Conservation (phyloP, 768 basidiomycete species). For the Naganishia friedmannii region DNA sequence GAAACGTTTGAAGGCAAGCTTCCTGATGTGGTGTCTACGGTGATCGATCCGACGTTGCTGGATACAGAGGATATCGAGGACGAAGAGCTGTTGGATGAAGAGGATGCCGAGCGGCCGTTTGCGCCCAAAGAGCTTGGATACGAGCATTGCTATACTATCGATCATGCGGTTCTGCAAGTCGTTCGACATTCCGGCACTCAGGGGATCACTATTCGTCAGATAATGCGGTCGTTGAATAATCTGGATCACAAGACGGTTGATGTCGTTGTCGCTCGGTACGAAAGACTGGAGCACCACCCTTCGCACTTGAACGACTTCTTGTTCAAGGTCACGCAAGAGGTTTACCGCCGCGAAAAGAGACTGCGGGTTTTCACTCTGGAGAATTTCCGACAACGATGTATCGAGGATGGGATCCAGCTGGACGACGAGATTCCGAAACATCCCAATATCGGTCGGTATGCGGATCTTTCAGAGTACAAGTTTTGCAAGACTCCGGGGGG, state of each 20-base stretch:
- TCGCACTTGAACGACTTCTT: slow-evolving; percentile 69
- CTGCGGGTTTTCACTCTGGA: slow-evolving; percentile 76
- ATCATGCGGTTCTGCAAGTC: slow-evolving; percentile 14
- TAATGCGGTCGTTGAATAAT: slow-evolving; percentile 16
- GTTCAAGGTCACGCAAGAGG: slow-evolving; percentile 73
- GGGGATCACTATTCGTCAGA: slow-evolving; percentile 16
- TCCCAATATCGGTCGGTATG: slow-evolving; percentile 36
- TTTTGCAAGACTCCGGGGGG: slow-evolving; percentile 29
- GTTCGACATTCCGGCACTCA: slow-evolving; percentile 17
- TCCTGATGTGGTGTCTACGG: neutral
- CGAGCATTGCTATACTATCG: slow-evolving; percentile 15
- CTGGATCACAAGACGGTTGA: slow-evolving; percentile 79
- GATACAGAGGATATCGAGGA: slow-evolving; percentile 7
- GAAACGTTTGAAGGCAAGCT: slow-evolving; percentile 24
- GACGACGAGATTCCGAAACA: slow-evolving; percentile 23
- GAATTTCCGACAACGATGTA: slow-evolving; percentile 65
- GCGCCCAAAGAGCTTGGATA: slow-evolving; percentile 10
- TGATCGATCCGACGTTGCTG: slow-evolving; percentile 2
- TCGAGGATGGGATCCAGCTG: slow-evolving; percentile 60
- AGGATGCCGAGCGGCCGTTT: slow-evolving; percentile 18
- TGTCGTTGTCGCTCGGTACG: slow-evolving; percentile 64
- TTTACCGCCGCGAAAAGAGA: slow-evolving; percentile 76
- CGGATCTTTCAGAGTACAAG: slow-evolving; percentile 30
- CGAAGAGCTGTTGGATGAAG: slow-evolving; percentile 8
- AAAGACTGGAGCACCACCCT: slow-evolving; percentile 62